Base-by-base conservation (phyloP, 164 flowering plant genomes). In the Macadamia integrifolia region DNA sequence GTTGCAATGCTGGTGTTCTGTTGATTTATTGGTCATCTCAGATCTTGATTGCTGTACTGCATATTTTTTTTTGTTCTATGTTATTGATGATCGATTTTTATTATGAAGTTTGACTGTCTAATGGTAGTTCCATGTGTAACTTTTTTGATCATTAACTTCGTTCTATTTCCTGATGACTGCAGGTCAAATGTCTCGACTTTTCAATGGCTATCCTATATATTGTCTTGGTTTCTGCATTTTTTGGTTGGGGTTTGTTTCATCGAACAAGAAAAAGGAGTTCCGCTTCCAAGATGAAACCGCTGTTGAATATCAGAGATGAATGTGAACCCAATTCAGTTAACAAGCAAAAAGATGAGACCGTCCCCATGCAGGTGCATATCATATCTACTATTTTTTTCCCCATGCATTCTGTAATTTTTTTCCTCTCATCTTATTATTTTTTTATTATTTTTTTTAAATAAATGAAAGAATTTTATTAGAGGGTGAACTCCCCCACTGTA, bases 101-200 rank as follows among this genome's bases (percentile, higher is more conserved):
- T 23, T 49, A 46, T 10, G 3, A 59, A 13, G 23, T 9, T 3
- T 43, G 56, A 28, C 32, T 52, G 9, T 35, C 40, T 35, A 35
- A 35, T 35, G 40, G 40, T 5, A 35, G 40, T 35, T 0, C 13
- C 50, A 46, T 11, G 13, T 46, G 13, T 46, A 46, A 17, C 42
- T 15, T 56, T 31, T 11, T 49, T 43, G 35, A 29, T 62, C 17
- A 32, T 1, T 65, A 74, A 23, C 62, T 30, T 44, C 60, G 58
- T 76, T 56, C 71, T 48, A 1, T 49, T 71, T 49, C 18, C 61
- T 79, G 52, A 67, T 61, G 12, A 52, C n/a, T 88, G 82, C 89
- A 95, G 99, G 88, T 85, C 32, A 91, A 85, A 80, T 95, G 99
- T 72, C 52, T 95, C 64, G 98, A 95, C 61, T 74, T 92, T 48